phyloP scores from a whole-genome alignment of 345 rosid species.

The Geranium rotundifolium region DNA sequence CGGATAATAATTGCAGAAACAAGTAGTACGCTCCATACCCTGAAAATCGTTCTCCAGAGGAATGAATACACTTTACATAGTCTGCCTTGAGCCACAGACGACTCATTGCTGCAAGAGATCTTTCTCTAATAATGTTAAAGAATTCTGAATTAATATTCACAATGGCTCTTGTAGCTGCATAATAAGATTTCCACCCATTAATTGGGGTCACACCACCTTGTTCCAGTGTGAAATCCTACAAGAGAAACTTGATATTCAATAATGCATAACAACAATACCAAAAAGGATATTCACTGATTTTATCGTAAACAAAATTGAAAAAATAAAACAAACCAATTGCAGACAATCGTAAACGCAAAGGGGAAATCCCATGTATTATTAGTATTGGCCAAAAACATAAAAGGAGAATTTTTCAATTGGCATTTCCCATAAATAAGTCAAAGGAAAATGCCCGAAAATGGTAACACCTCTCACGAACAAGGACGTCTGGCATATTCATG shows the following conservation, averaged over 20 bases:
- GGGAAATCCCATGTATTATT: neutral
- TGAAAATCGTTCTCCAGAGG: slow-evolving; percentile 68
- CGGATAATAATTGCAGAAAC: neutral
- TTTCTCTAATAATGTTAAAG: slow-evolving; percentile 70
- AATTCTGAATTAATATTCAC: slow-evolving; percentile 72
- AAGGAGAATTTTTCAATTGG: neutral
- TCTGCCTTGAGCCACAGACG: slow-evolving; percentile 79
- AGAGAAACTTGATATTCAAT: slow-evolving; percentile 1
- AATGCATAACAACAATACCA: neutral
- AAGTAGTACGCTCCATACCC: slow-evolving; percentile 42
- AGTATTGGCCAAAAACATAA: neutral
- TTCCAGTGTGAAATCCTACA: slow-evolving; percentile 84
- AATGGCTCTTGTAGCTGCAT: slow-evolving; percentile 87
- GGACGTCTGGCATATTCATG: neutral
- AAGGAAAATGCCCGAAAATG: neutral
- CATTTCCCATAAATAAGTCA: neutral
- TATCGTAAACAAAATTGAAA: neutral
- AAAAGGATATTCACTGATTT: neutral
- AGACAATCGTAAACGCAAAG: neutral
- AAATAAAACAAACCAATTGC: neutral
- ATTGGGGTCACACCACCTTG: slow-evolving; percentile 74
- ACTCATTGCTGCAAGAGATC: slow-evolving; percentile 68
- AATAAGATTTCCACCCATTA: slow-evolving; percentile 95
- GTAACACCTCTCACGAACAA: neutral
- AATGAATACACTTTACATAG: slow-evolving; percentile 88